Conservation (phyloP, 352 stramenopile species). For the Pythium plurisporium region DNA sequence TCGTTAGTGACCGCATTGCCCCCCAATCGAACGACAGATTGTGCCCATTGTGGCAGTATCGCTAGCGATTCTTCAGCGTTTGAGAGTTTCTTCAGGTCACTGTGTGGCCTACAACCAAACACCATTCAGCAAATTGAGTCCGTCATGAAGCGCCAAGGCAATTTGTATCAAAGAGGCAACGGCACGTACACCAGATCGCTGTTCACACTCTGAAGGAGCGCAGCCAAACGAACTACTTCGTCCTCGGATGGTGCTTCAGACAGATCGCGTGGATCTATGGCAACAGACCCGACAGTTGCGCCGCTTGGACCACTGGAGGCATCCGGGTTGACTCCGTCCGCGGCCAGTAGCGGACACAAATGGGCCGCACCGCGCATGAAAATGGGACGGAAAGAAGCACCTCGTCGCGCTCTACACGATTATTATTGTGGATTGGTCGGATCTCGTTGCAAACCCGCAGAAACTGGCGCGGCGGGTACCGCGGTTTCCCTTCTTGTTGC, state of each 20-base stretch:
- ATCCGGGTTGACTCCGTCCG: constrained; percentile 26
- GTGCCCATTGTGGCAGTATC: constrained; percentile 46
- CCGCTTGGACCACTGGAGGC: constrained; percentile 21
- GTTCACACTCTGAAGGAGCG: constrained; percentile 30
- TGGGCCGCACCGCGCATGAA: constrained; percentile 52
- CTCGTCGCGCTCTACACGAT: constrained; percentile 6
- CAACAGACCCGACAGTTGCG: constrained; percentile 2
- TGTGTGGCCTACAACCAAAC: constrained; percentile 6
- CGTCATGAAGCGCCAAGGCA: background rate
- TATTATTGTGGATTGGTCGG: background rate
- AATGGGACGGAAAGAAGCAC: background rate
- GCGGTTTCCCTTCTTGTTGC: constrained; percentile 10
- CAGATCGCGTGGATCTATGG: constrained; percentile 7
- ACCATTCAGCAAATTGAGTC: background rate
- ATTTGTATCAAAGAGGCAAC: background rate
- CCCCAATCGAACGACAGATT: constrained; percentile 45
- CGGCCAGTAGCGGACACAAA: constrained; percentile 43
- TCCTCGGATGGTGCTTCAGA: background rate
- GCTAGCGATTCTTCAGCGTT: background rate
- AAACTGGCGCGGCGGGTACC: background rate
- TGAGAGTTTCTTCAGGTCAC: background rate
- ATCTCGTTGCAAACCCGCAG: background rate
- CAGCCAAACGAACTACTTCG: constrained; percentile 35
- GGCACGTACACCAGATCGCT: constrained; percentile 39
- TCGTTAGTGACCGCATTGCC: constrained; percentile 8